phyloP scores from a whole-genome alignment of 768 basidiomycete genomes.

The Termitomyces sp. region DNA sequence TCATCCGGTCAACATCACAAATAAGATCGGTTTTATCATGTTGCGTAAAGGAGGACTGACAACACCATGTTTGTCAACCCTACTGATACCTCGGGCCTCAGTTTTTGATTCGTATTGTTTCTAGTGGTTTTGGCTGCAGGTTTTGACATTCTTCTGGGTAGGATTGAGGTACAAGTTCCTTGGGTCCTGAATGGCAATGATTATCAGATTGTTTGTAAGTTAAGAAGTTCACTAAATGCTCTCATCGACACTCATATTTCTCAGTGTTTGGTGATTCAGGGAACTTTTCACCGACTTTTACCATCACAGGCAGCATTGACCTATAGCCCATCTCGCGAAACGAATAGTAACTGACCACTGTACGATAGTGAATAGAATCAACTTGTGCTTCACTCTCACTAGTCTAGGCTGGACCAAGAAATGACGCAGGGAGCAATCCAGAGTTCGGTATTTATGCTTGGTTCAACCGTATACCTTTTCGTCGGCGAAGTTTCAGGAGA shows the following conservation, averaged over 20 bases:
- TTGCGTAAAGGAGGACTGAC: slow-evolving; percentile 25
- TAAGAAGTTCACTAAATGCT: background rate
- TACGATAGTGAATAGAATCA: background rate
- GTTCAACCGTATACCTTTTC: background rate
- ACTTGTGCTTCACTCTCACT: too few relatives aligned
- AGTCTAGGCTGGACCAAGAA: too few relatives aligned
- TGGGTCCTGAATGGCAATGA: slow-evolving; percentile 18
- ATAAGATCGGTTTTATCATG: slow-evolving; percentile 26
- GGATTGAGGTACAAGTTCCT: slow-evolving; percentile 21
- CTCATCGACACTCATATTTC: background rate
- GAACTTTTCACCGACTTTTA: slow-evolving; percentile 24
- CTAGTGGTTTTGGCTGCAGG: slow-evolving; percentile 17
- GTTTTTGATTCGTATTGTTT: background rate
- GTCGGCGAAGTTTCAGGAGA: background rate
- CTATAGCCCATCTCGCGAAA: background rate
- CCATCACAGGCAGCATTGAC: background rate
- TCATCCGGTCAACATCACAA: slow-evolving; percentile 33
- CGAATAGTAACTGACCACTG: background rate
- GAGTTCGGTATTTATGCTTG: too few relatives aligned
- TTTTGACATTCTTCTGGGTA: slow-evolving; percentile 21
- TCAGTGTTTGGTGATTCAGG: slow-evolving; percentile 51
- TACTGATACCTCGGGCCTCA: background rate
- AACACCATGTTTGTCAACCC: slow-evolving; percentile 14
- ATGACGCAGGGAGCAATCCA: background rate
- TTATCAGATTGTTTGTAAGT: slow-evolving; percentile 23